Percentiles rank a stretch among this genome's conserved stretches.
These are phyloP conservation scores for Aurantiochytrium sp. DNA, from an alignment of 108 stramenopile genomes.

Conservation along the genomic window DNA sequence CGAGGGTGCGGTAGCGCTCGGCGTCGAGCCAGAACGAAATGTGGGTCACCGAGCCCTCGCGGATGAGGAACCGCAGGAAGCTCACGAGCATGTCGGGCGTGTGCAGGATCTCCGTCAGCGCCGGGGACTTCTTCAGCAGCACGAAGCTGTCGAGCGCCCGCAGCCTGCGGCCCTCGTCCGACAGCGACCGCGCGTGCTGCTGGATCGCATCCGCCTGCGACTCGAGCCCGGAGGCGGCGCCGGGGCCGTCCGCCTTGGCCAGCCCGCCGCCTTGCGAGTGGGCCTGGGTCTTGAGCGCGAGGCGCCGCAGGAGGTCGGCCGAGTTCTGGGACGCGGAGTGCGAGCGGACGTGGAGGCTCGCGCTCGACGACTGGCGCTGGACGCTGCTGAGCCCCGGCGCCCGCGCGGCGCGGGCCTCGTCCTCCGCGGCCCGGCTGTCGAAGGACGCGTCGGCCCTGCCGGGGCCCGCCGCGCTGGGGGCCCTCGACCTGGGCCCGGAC, in stretches of 20 bases:
- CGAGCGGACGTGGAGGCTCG: background rate
- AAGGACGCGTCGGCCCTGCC: background rate
- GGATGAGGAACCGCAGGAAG: background rate
- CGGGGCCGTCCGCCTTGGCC: background rate
- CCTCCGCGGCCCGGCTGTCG: background rate
- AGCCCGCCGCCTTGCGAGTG: too few relatives aligned
- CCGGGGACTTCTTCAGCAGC: background rate
- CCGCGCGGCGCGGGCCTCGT: background rate
- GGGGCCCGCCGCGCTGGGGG: background rate
- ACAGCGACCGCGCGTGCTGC: background rate
- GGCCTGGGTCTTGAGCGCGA: background rate
- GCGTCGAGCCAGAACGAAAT: constrained; percentile 29
- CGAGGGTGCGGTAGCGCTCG: background rate
- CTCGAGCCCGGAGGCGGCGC: background rate
- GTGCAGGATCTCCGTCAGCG: background rate
- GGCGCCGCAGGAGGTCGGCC: background rate
- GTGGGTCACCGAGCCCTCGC: background rate
- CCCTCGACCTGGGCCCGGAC: too few relatives aligned
- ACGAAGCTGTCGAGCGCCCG: background rate
- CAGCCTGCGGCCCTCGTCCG: background rate
- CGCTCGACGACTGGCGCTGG: background rate
- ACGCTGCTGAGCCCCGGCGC: background rate
- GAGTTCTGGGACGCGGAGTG: background rate
- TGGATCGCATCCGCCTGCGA: background rate
- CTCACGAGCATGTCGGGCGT: background rate